Percentiles rank a stretch among this genome's conserved stretches.
These are phyloP conservation scores for Plenodomus lindquistii DNA, from an alignment of 2,329 filamentous ascomycete species.

Conservation along the genomic window DNA sequence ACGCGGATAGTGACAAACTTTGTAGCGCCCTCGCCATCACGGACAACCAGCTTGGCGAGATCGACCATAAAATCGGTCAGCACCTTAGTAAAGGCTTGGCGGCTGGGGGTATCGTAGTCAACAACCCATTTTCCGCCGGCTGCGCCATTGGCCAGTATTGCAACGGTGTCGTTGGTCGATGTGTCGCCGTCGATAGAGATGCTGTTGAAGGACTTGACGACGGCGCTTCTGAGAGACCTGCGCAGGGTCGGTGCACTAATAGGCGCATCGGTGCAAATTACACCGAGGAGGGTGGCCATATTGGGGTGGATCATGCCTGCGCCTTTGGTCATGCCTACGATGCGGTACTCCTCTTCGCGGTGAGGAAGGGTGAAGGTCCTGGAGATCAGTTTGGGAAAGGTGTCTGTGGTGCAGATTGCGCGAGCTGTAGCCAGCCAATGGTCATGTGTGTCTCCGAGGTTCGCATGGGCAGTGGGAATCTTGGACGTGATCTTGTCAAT, in stretches of 20 bases:
- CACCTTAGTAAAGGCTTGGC: conserved; percentile 69
- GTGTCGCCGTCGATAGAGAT: conserved; percentile 98
- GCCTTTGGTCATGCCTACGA: conserved; percentile 96
- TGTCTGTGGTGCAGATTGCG: conserved; percentile 97
- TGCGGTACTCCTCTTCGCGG: conserved; percentile 75
- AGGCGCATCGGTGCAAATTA: conserved; percentile 89
- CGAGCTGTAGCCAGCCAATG: conserved; percentile 86
- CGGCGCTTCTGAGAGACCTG: conserved; percentile 71
- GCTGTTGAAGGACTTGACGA: conserved; percentile 88
- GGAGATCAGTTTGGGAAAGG: conserved; percentile 94
- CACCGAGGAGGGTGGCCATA: conserved; percentile 93
- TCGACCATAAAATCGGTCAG: conserved; percentile 79
- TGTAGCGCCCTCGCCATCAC: conserved; percentile 95
- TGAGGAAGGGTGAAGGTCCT: conserved; percentile 82
- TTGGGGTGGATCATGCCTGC: conserved; percentile 99
- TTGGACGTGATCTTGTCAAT: conserved; percentile 86
- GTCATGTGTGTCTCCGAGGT: conserved; percentile 74
- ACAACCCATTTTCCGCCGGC: conserved; percentile 72
- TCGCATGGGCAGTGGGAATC: conserved; percentile 75
- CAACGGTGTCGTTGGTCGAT: conserved; percentile 95
- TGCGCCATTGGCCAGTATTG: conserved; percentile 92
- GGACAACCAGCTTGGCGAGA: conserved; percentile 88
- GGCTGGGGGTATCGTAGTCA: conserved; percentile 62
- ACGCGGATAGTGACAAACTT: conserved; percentile 97
- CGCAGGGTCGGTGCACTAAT: conserved; percentile 70